These are phyloP conservation scores for Saksenaea vasiformis DNA, from an alignment of 371 early-diverging fungal species.

Conservation along the genomic window DNA sequence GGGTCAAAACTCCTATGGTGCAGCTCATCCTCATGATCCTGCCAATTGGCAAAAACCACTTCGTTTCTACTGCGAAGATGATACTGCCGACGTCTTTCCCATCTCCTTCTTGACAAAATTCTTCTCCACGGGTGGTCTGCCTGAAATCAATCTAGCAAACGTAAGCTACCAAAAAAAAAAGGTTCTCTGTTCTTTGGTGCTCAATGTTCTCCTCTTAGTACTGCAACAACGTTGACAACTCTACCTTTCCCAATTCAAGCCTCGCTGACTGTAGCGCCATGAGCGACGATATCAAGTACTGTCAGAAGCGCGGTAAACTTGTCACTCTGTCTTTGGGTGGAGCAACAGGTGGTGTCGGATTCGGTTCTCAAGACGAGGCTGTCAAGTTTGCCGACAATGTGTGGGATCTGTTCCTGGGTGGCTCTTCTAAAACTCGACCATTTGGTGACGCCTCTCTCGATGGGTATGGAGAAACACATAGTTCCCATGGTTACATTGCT, in stretches of 20 bases:
- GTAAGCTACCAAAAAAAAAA: constrained; percentile 23
- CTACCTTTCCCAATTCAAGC: constrained; percentile 50
- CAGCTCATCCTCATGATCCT: constrained; percentile 32
- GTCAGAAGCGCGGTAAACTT: constrained; percentile 57
- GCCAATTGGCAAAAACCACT: constrained; percentile 53
- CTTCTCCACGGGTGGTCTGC: constrained; percentile 43
- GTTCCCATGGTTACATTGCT: not conserved
- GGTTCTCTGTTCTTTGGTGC: not conserved
- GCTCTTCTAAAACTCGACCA: constrained; percentile 51
- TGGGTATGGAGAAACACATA: constrained; percentile 31
- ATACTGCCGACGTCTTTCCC: constrained; percentile 60
- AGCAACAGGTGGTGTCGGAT: constrained; percentile 55
- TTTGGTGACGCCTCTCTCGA: constrained; percentile 62
- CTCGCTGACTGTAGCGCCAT: constrained; percentile 55
- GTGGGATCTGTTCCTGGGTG: constrained; percentile 64
- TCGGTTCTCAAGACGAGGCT: constrained; percentile 44
- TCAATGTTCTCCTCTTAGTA: constrained; percentile 16
- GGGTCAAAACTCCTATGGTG: constrained; percentile 57
- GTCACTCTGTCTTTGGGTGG: constrained; percentile 63
- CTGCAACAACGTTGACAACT: constrained; percentile 46
- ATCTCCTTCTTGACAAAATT: constrained; percentile 72
- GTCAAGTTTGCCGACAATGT: constrained; percentile 53
- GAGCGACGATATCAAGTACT: constrained; percentile 53
- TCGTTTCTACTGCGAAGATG: constrained; percentile 63
- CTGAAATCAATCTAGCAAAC: constrained; percentile 67